Conservation (phyloP, 306 rosid genomes). For the Castanea sativa region DNA sequence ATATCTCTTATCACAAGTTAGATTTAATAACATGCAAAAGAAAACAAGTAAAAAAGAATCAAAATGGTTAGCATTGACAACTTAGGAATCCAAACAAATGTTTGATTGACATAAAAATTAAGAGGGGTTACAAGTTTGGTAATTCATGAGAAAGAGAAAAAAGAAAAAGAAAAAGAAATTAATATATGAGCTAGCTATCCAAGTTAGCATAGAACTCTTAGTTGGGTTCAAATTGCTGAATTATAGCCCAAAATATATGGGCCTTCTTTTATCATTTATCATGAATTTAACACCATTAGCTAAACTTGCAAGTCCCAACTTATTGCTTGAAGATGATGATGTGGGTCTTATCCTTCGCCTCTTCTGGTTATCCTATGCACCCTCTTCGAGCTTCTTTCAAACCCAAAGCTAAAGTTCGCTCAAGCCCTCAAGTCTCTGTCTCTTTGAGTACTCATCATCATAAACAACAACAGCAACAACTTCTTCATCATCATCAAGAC, state of each 20-base stretch:
- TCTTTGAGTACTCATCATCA: conserved; percentile 20
- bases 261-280: not conserved
- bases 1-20: not conserved
- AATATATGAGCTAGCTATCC: not conserved
- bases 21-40: not conserved
- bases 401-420: conserved; percentile 26
- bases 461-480: not conserved
- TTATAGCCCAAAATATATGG: not conserved
- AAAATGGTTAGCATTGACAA: not conserved
- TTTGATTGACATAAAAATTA: not conserved
- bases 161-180: not conserved
- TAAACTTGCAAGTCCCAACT: not conserved
- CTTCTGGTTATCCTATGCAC: conserved; percentile 42
- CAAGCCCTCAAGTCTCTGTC: conserved; percentile 30
- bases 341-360: conserved; percentile 47
- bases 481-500: conserved; percentile 22
- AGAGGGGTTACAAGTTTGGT: not conserved
- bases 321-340: conserved; percentile 8
- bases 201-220: too few species aligned
- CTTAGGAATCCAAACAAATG: not conserved
- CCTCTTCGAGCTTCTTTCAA: conserved; percentile 25
- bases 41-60: not conserved
- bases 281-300: not conserved
- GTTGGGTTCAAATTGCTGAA: too few species aligned
- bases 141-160: not conserved